Evolutionary conservation across 805 yeast species (phyloP).

Genomic region (Candida xiaguanensis): DNA sequence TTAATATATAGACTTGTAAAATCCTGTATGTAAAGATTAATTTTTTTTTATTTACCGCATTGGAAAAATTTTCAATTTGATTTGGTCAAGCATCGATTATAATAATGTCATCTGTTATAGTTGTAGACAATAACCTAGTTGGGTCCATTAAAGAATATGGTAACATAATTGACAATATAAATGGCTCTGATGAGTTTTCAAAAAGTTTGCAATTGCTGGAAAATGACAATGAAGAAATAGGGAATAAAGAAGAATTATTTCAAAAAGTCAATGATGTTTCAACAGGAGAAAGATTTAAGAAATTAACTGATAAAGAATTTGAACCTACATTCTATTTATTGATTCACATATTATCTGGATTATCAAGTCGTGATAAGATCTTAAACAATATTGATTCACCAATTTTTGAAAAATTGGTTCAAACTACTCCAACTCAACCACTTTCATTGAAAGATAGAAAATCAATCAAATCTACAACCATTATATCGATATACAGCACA

Average conservation of each 20-base stretch:
- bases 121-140: conserved; percentile 40
- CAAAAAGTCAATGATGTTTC: conserved; percentile 25
- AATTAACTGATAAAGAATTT: conserved; percentile 41
- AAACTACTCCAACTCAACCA: conserved; percentile 31
- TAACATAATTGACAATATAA: conserved; percentile 32
- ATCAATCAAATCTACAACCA: conserved; percentile 37
- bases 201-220: conserved; percentile 13
- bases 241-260: conserved; percentile 26
- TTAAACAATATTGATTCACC: conserved; percentile 21
- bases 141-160: conserved; percentile 40
- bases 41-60: neutral
- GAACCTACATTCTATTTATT: conserved; percentile 44
- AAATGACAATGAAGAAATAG: conserved; percentile 19
- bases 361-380: conserved; percentile 23
- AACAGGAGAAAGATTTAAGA: conserved; percentile 24
- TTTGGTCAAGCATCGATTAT: neutral
- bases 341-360: conserved; percentile 30
- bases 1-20: neutral
- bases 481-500: conserved; percentile 38
- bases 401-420: conserved; percentile 26
- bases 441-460: conserved; percentile 43
- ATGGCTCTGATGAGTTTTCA: conserved; percentile 25
- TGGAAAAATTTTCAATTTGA: conserved; percentile 6
- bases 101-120: conserved; percentile 39
- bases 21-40: conserved; percentile 2